These are phyloP conservation scores for Jackrogersella minutella DNA, from an alignment of 495 filamentous ascomycete species.

Conservation along the genomic window DNA sequence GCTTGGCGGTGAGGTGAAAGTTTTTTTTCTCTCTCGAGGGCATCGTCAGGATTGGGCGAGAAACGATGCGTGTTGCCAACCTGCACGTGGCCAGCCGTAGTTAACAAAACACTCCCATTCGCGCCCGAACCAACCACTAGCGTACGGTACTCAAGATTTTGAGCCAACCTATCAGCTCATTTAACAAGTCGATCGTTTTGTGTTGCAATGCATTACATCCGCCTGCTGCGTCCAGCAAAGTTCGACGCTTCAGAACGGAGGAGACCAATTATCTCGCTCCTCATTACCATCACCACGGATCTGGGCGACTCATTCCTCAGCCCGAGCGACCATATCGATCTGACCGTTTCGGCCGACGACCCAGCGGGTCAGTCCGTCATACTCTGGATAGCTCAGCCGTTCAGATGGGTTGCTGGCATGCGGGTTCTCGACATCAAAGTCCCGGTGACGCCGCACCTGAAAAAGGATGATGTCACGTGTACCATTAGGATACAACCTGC, in stretches of 20 bases:
- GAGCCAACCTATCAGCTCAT: not conserved
- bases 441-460: slow-evolving; percentile 34
- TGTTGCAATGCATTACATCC: slow-evolving; percentile 73
- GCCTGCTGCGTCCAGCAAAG: slow-evolving; percentile 72
- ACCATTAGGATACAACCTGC: slow-evolving; percentile 50
- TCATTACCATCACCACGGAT: slow-evolving; percentile 87
- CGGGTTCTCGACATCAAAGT: slow-evolving; percentile 53
- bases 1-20: slow-evolving; percentile 19
- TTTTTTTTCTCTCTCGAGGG: not conserved
- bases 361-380: slow-evolving; percentile 57
- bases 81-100: slow-evolving; percentile 11
- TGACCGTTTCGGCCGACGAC: slow-evolving; percentile 57
- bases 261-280: slow-evolving; percentile 50
- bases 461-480: slow-evolving; percentile 36
- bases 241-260: slow-evolving; percentile 46
- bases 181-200: not conserved
- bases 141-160: not conserved
- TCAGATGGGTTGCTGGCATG: slow-evolving; percentile 51
- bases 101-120: not conserved
- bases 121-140: not conserved
- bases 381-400: slow-evolving; percentile 1
- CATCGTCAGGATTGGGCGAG: slow-evolving; percentile 23
- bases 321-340: slow-evolving; percentile 65
- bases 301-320: slow-evolving; percentile 86
- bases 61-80: slow-evolving; percentile 6